Percentiles rank a stretch among this genome's conserved stretches.
Conservation (phyloP, 805 yeast genomes). For the Candida schatavii region DNA sequence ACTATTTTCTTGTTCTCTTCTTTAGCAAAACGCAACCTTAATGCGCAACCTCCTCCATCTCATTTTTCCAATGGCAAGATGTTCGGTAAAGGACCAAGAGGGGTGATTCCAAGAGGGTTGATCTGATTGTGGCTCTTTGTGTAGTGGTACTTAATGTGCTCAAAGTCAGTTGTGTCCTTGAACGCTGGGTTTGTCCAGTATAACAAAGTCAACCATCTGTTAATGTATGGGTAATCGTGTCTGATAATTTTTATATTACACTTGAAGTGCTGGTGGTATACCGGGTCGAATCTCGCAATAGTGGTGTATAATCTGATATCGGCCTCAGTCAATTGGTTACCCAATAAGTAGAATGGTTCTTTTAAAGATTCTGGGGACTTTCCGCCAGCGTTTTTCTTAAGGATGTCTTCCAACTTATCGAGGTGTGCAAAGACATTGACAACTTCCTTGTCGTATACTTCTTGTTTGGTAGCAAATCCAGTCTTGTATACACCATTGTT, state of each 20-base stretch:
- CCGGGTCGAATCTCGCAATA: constrained; percentile 86
- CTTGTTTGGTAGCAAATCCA: constrained; percentile 85
- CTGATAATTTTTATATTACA: constrained; percentile 84
- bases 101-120: constrained; percentile 82
- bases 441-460: constrained; percentile 72
- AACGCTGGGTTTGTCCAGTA: constrained; percentile 79
- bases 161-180: constrained; percentile 76
- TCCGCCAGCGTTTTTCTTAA: constrained; percentile 42
- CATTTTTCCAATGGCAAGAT: constrained; percentile 38
- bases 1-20: too few relatives aligned
- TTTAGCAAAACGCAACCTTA: too few relatives aligned
- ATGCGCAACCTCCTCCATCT: too few relatives aligned
- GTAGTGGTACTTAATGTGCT: constrained; percentile 89
- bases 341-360: constrained; percentile 41
- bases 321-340: constrained; percentile 77
- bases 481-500: constrained; percentile 93
- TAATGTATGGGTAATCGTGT: constrained; percentile 70
- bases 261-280: constrained; percentile 93
- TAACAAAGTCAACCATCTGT: constrained; percentile 76
- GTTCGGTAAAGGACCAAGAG: constrained; percentile 83
- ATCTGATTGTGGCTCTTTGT: constrained; percentile 79
- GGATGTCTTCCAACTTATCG: constrained; percentile 65
- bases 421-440: constrained; percentile 59
- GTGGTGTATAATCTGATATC: constrained; percentile 87
- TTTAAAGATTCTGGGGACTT: constrained; percentile 10